Base-by-base conservation (phyloP, 2,329 filamentous ascomycete species). In the Cladosporium sp. region DNA sequence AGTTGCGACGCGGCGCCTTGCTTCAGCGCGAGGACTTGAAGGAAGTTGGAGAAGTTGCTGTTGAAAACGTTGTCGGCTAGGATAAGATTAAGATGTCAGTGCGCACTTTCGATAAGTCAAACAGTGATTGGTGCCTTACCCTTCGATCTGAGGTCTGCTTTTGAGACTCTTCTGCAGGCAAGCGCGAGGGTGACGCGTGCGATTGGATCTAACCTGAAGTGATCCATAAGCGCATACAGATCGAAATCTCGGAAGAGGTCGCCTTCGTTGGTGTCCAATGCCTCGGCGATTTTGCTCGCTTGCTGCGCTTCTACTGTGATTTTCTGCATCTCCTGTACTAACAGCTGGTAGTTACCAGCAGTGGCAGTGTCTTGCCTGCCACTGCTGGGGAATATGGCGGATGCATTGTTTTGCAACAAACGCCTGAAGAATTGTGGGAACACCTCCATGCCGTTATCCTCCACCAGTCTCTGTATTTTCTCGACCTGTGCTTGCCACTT, bases 401-500 rank as follows among this genome's bases (percentile, higher is more conserved):
- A 77, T 64, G 91, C 89, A 83, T 96, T 96, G 74, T 86, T 85
- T 72, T 86, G 87, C 67, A 98, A 83, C 69, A 97, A 79, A 72
- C 92, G 89, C 72, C 89, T 85, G 73, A 98, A 95, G 72, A 93
- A 96, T 77, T 91, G 95, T 56, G 89, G 85, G 71, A 91, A 96
- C 68, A 96, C 90, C 79, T 98, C 95, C 92, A 98, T 98, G 68
- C 91, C 91, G 90, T 95, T 86, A 66, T 92, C 91, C 82, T 95
- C 86, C 75, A 97, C 86, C 70, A 97, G 84, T 88, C 95, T 95
- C 71, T 85, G 84, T 66, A 98, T 86, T 76, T 95, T 91, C 65
- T 95, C 89, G 67, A 84, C 85, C 74, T 95, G 91, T 61, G 85
- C 79, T 71, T 95, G 89, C 86, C 89, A 95, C 87, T 95, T 95